Base-by-base conservation (phyloP, 345 rosid genomes). In the Euphorbia peplus region DNA sequence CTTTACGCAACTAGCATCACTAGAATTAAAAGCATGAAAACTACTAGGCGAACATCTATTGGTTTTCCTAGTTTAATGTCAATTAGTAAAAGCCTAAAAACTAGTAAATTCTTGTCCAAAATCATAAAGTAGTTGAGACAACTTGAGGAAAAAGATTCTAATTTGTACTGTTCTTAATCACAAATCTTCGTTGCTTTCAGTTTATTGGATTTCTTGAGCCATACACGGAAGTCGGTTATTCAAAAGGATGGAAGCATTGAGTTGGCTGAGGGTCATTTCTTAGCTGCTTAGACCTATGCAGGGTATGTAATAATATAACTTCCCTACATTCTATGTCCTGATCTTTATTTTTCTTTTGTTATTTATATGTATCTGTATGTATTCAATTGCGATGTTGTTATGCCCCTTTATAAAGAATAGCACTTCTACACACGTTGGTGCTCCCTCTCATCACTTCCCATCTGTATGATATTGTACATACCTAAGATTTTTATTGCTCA, bases 141-240 rank as follows among this genome's bases (percentile, higher is more conserved):
- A 35, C 4, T 11, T 30, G 10, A 62, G 7, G 14, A 62, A 21
- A 37, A 18, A 6, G 21, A 2, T 10, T 19, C 18, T 29, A 16
- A 1, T 48, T 46, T 30, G 8, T 46, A 21, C 37, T 50, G 37
- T 21, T 35, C 52, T 5, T 5, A 19, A 62, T 67, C 21, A 7
- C 30, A 8, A 52, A 28, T 18, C 13, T 11, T 8, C 54, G 6
- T 70, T 22, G 24, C 7, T 82, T 79, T 74, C 84, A 92, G 98
- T 85, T 92, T 76, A 82, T 90, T 67, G 95, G 95, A 67, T 90
- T 92, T 81, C 88, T 92, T 64, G 92, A 92, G 81, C 96, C 95
- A 56, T 88, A 88, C 73, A 79, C 39, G 80, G 82, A 78, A 56
- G 92, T 87, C 80, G 95, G 95, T 70, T 88, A 81, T 81, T 55